Conservation (phyloP, 2,329 filamentous ascomycete species). For the Lachnellula arida region DNA sequence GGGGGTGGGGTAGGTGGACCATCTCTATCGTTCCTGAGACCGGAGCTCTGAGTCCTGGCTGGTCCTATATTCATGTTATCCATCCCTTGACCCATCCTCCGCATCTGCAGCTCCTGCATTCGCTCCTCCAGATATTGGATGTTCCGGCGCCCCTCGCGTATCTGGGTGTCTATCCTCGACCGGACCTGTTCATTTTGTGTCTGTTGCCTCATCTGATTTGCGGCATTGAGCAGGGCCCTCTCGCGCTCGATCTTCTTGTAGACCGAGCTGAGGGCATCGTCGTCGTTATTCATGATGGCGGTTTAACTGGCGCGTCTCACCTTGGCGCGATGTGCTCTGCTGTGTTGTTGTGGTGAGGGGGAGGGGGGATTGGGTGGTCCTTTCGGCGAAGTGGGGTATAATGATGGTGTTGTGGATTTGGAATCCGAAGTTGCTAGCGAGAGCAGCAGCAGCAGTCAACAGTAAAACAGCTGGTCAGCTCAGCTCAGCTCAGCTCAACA, state of each 20-base stretch:
- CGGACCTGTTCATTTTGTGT: constrained; percentile 91
- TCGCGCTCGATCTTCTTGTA: constrained; percentile 97
- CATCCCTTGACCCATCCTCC: constrained; percentile 64
- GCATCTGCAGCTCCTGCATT: constrained; percentile 81
- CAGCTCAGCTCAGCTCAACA: neutral
- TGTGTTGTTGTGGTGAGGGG: constrained; percentile 4
- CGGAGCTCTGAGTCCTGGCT: constrained; percentile 42
- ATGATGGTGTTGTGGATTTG: constrained; percentile 3
- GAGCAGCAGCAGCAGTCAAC: neutral
- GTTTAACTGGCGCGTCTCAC: constrained; percentile 20
- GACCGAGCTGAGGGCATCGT: constrained; percentile 70
- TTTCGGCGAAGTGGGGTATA: constrained; percentile 17
- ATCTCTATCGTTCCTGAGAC: constrained; percentile 40
- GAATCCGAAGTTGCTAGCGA: constrained; percentile 14
- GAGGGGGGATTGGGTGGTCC: constrained; percentile 8
- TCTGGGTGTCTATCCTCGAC: constrained; percentile 86
- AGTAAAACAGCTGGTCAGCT: neutral
- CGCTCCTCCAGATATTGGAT: constrained; percentile 94
- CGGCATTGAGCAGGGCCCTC: constrained; percentile 89
- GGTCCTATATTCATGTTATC: constrained; percentile 58
- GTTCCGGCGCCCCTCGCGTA: constrained; percentile 88
- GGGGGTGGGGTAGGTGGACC: constrained; percentile 63
- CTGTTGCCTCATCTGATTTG: constrained; percentile 90
- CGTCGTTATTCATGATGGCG: constrained; percentile 52
- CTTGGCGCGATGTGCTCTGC: constrained; percentile 13